Base-by-base conservation (phyloP, 768 basidiomycete species). In the Lactarius trivialis region DNA sequence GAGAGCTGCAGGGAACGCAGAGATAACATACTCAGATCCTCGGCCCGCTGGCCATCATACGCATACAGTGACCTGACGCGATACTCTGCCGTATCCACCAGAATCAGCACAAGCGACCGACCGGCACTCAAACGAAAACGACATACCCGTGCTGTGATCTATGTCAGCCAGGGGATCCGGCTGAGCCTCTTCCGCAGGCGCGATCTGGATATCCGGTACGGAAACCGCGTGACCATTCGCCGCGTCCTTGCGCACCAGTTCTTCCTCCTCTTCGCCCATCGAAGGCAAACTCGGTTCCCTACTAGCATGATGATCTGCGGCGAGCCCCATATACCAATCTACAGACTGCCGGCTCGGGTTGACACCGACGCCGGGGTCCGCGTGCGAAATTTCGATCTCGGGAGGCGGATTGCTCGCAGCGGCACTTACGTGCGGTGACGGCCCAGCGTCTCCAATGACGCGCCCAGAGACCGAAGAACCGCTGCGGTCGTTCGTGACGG, bases 241-340 rank as follows among this genome's bases (percentile, higher is more conserved):
- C 64, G n/a, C n/a, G n/a, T 53, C 66, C 15, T 75, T 71, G 26
- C 77, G 76, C 43, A 65, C 60, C 0, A 75, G 76, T 39, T 84
- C 84, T 28, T 88, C 89, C 2, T 83, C 82, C 61, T 87, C 90
- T 62, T 85, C 85, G 7, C 65, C 72, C 43, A 81, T 85, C 28
- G 81, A 73, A 37, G 85, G 80, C 67, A 86, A 71, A 52, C 73
- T 76, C 33, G 76, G 69, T 50, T 69, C 70, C 24, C 67, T 64
- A 26, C 69, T 73, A 26, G 71, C 72, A 11, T 30, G 60, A 39
- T 76, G 76, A 75, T 96, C 86, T 41, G 88, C 89, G 14, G 95
- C 93, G 14, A 96, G 79, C 34, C 87, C 88, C 55, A 85, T 82
- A 71, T 91, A 93, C 95, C 95, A 98, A 69, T 93, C 94, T 4